Evolutionary conservation across 495 filamentous ascomycete species (phyloP).

Genomic region (Podospora australis): DNA sequence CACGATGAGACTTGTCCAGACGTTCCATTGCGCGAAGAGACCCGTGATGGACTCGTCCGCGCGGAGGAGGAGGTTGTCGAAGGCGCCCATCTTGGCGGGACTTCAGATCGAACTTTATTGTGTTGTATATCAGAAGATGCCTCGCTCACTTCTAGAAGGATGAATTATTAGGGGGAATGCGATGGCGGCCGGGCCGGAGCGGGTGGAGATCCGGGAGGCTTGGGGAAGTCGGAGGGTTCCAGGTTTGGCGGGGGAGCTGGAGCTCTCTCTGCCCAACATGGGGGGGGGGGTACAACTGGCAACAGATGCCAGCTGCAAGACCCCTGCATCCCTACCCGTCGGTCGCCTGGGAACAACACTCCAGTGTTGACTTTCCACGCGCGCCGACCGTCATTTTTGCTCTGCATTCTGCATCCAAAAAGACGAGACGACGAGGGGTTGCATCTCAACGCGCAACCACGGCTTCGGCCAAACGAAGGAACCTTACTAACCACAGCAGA

Average conservation of each 20-base stretch:
- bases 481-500: constrained; percentile 22
- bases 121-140: too few species aligned
- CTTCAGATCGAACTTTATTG: background rate
- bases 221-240: background rate
- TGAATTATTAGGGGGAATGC: too few species aligned
- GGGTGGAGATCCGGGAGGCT: background rate
- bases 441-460: constrained; percentile 1
- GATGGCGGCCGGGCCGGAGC: background rate
- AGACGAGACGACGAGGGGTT: constrained; percentile 4
- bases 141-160: too few species aligned
- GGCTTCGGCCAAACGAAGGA: constrained; percentile 17
- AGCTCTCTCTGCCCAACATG: background rate
- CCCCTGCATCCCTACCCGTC: background rate
- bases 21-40: constrained; percentile 71
- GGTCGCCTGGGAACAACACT: constrained; percentile 10
- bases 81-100: constrained; percentile 19
- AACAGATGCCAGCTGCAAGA: background rate
- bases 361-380: constrained; percentile 17
- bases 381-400: constrained; percentile 7
- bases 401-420: constrained; percentile 4
- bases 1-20: constrained; percentile 60
- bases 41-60: constrained; percentile 63
- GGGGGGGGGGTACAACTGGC: background rate
- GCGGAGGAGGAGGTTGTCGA: constrained; percentile 47
- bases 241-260: background rate